Evolutionary conservation across 495 filamentous ascomycete genomes (phyloP), one percentile per base, ranked within the genome.

Genomic region (Beverwykella pulmonaria): DNA sequence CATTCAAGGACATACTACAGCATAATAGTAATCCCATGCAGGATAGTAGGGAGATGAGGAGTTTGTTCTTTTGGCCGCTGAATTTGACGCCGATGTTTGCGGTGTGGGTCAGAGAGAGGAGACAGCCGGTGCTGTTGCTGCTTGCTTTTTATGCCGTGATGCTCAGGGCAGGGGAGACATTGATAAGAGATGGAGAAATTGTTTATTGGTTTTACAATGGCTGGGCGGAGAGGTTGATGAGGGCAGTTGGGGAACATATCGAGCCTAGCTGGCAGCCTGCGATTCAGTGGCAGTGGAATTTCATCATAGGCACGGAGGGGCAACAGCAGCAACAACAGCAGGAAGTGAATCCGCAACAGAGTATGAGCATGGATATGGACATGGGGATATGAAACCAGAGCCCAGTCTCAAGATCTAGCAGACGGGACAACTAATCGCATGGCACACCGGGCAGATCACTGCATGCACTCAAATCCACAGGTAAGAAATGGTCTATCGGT

Each of bases 201-300:
- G n/a, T 50, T 0, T 47, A 65, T 27, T 71, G 69, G 69, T 68
- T 68, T 50, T 44, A 61, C 25, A 30, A 47, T 2, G 70, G 70
- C 4, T 72, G 70, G 70, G 36, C 53, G 15, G 25, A 61, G 6
- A 47, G 66, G 15, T 23, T 69, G 0, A 53, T 72, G 9, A 19
- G 39, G 12, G 39, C 50, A 1, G 44, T 68, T 27, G 14, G n/a
- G 1, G 56, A 56, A 2, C 14, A 30, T 26, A 39, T 72, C 26
- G 69, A 72, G 17, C 60, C 54, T 1, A 36, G 14, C 12, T 72
- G 69, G 69, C n/a, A 34, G 12, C 19, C 12, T 2, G 44, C 41
- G 17, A 48, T 72, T 15, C 59, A 65, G 29, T 72, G 69, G 69
- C 61, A 46, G 10, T 25, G 53, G 15, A 15, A 66, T 19, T 53